Evolutionary conservation across 2,329 filamentous ascomycete genomes (phyloP).

Genomic region (Talaromyces marneffei): DNA sequence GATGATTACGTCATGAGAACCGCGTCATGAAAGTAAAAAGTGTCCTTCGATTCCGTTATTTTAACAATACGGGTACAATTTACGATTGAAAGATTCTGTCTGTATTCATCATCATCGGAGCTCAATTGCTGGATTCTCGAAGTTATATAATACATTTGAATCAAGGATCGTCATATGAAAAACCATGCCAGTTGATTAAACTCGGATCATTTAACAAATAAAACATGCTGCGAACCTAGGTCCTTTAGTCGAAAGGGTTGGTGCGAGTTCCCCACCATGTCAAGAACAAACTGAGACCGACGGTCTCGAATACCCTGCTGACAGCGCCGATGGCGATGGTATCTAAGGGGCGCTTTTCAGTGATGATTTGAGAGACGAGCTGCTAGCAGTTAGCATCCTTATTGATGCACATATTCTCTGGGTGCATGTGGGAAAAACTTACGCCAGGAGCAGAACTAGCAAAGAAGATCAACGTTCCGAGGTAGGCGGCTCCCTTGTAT

Average conservation of each 20-base stretch:
- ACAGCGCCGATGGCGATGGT: conserved; percentile 79
- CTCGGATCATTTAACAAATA: conserved; percentile 3
- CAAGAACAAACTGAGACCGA: conserved; percentile 84
- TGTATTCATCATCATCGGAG: not conserved
- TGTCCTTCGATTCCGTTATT: too few relatives aligned
- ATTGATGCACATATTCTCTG: not conserved
- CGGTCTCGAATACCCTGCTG: conserved; percentile 83
- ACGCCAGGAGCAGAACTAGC: conserved; percentile 83
- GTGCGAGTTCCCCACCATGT: conserved; percentile 97
- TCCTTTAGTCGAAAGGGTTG: conserved; percentile 74
- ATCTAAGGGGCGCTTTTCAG: conserved; percentile 87
- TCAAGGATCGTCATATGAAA: not conserved
- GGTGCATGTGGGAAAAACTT: conserved; percentile 37
- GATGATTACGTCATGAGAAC: not conserved
- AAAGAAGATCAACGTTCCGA: conserved; percentile 85
- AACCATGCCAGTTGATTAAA: not conserved
- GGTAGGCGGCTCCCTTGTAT: conserved; percentile 96
- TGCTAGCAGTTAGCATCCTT: conserved; percentile 36
- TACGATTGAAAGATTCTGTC: not conserved
- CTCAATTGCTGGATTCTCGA: not conserved
- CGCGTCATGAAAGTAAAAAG: too few relatives aligned
- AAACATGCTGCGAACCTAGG: conserved; percentile 10
- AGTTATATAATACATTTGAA: conserved; percentile 9
- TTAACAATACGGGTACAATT: not conserved
- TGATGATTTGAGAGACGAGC: conserved; percentile 80